These are phyloP conservation scores for Juglanconis oblonga DNA, from an alignment of 2,329 filamentous ascomycete species.

Conservation along the genomic window DNA sequence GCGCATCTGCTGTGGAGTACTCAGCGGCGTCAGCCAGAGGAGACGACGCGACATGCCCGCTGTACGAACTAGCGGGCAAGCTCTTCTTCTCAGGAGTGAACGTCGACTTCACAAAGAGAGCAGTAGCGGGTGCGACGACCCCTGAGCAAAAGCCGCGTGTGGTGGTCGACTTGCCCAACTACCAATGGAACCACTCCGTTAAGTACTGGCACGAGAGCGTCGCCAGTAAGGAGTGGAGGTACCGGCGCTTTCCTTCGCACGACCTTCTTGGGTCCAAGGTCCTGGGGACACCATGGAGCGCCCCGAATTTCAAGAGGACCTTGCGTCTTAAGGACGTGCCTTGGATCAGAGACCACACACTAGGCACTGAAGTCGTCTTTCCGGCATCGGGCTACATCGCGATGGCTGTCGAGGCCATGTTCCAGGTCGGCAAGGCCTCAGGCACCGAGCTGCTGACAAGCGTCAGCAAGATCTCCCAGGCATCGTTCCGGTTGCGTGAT, in stretches of 20 bases:
- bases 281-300: neutral
- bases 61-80: neutral
- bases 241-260: neutral
- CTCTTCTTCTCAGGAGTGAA: neutral
- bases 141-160: neutral
- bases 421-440: slow-evolving; percentile 14
- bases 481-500: neutral
- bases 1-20: neutral
- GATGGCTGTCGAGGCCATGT: slow-evolving; percentile 21
- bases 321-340: slow-evolving; percentile 25
- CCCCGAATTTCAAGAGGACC: slow-evolving; percentile 7
- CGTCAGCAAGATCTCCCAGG: neutral
- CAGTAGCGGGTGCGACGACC: too few relatives aligned
- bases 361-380: slow-evolving; percentile 23
- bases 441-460: neutral
- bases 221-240: slow-evolving; percentile 3
- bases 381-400: slow-evolving; percentile 16
- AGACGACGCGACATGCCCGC: neutral
- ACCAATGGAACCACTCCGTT: slow-evolving; percentile 24
- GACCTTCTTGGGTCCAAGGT: slow-evolving; percentile 13
- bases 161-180: slow-evolving; percentile 25
- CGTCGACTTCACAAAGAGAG: neutral
- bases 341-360: slow-evolving; percentile 30
- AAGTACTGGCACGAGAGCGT: slow-evolving; percentile 7
- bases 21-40: neutral